Percentiles rank a stretch among this genome's conserved stretches.
Evolutionary conservation across 2,329 filamentous ascomycete species (phyloP).

Genomic region (Daldinia eschscholtzii): DNA sequence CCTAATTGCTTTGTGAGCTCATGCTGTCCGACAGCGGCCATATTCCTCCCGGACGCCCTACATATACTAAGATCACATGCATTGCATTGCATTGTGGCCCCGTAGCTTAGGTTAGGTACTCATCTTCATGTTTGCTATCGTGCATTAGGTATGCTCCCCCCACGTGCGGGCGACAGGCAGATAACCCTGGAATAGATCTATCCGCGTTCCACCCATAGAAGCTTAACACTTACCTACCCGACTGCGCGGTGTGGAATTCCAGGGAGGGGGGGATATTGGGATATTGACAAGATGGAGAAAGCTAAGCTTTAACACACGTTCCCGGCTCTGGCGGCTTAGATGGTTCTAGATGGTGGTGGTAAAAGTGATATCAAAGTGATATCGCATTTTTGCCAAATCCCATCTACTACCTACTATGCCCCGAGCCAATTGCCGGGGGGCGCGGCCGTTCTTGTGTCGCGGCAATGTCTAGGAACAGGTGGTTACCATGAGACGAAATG

Average conservation of each 20-base stretch:
- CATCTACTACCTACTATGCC: not conserved
- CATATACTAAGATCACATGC: conserved; percentile 19
- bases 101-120: not conserved
- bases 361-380: not conserved
- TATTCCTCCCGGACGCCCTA: not conserved
- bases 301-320: not conserved
- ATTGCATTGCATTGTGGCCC: conserved; percentile 20
- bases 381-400: not conserved
- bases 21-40: not conserved
- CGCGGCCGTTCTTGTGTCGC: conserved; percentile 29
- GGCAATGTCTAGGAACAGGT: conserved; percentile 36
- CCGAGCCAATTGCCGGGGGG: conserved; percentile 25
- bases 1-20: not conserved
- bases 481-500: conserved; percentile 40
- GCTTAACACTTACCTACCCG: conserved; percentile 16
- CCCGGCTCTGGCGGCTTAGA: not conserved
- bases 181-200: conserved; percentile 12
- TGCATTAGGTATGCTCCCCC: not conserved
- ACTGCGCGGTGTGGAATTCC: not conserved
- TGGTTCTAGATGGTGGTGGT: not conserved
- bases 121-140: conserved; percentile 4
- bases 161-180: not conserved
- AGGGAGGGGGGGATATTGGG: not conserved
- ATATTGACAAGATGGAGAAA: not conserved
- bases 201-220: conserved; percentile 10